Percentiles rank a stretch among this genome's conserved stretches.
Evolutionary conservation across 2,329 filamentous ascomycete genomes (phyloP).

Genomic region (Neofusicoccum ribis): DNA sequence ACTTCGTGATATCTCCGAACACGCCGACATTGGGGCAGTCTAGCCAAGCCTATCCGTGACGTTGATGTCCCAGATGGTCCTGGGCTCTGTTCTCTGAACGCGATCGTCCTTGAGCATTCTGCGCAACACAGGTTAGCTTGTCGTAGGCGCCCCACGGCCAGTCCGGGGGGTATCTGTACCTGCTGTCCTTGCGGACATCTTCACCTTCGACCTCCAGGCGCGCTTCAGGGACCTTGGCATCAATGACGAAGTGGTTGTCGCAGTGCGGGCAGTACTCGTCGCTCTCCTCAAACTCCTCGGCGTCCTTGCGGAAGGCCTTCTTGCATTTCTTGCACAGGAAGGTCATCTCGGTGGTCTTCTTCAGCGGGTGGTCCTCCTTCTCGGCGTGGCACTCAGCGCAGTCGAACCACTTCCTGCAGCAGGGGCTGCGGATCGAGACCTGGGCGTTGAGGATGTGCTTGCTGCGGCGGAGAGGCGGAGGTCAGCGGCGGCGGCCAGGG

Average conservation of each 20-base stretch:
- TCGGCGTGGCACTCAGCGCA: constrained; percentile 93
- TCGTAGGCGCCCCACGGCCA: background rate
- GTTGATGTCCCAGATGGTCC: constrained; percentile 74
- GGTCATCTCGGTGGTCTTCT: constrained; percentile 80
- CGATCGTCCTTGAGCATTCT: constrained; percentile 92
- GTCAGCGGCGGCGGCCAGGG: constrained; percentile 12
- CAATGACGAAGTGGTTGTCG: constrained; percentile 96
- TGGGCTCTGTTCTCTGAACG: constrained; percentile 58
- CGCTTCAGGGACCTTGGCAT: constrained; percentile 81
- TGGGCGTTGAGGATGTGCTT: constrained; percentile 99
- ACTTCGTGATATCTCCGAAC: background rate
- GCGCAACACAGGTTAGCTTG: constrained; percentile 14
- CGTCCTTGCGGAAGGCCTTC: constrained; percentile 96
- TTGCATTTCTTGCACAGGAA: constrained; percentile 99
- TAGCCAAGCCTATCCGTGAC: constrained; percentile 76
- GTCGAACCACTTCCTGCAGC: constrained; percentile 98
- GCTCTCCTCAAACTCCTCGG: constrained; percentile 86
- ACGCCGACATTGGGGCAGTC: constrained; percentile 25
- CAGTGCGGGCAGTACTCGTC: constrained; percentile 99
- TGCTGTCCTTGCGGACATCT: constrained; percentile 79
- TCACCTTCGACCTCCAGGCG: constrained; percentile 86
- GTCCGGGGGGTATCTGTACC: constrained; percentile 37
- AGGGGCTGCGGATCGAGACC: constrained; percentile 91
- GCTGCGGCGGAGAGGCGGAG: constrained; percentile 50
- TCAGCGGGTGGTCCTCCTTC: constrained; percentile 72